Base-by-base conservation (phyloP, 2,329 filamentous ascomycete genomes). In the Xenoacremonium recifei region DNA sequence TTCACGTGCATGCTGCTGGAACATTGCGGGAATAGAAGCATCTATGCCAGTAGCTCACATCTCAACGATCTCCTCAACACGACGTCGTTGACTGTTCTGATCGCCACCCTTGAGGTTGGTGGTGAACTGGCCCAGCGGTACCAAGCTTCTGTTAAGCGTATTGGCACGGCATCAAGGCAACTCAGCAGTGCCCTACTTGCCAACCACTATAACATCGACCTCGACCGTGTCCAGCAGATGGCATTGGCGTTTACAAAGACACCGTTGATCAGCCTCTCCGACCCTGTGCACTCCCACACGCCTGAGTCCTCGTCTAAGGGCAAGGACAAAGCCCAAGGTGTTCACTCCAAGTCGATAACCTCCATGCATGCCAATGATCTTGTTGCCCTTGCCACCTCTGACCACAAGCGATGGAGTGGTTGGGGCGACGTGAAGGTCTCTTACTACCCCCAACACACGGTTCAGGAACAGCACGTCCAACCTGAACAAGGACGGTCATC, bases 21-120 rank as follows among this genome's bases (percentile, higher is more conserved):
- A 63, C 93, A 96, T 62, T 99, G 93, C 66, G 93, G 92, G 45
- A 99, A 99, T 62, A 79, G 95, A 54, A 96, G 91, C 69, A 84
- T 99, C 57, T 99, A 97, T 65, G 89, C 86, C 47, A 99, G 93
- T 72, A 97, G 92, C 63, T 77, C 85, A 52, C 88, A 95, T 57
- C 72, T 99, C 47, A 93, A 92, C 62, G 85, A 91, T 61, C 77
- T 99, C 30, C 79, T 99, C 45, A 89, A 96, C 65, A 92, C 87
- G 33, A 92, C 89, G 3, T 91, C 87, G 18, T 75, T 92, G 43
- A 80, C 83, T 20, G 76, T 99, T 36, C 75, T 99, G 40, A 82
- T 87, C 59, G 79, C 79, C 21, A 86, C 89, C 7, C 77, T 99
- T 31, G 83, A 87, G 49, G 80, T 99, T 46, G 84, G 85, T 21